Evolutionary conservation across 106 monocot species (phyloP).

Genomic region (Dendrobium huoshanense): DNA sequence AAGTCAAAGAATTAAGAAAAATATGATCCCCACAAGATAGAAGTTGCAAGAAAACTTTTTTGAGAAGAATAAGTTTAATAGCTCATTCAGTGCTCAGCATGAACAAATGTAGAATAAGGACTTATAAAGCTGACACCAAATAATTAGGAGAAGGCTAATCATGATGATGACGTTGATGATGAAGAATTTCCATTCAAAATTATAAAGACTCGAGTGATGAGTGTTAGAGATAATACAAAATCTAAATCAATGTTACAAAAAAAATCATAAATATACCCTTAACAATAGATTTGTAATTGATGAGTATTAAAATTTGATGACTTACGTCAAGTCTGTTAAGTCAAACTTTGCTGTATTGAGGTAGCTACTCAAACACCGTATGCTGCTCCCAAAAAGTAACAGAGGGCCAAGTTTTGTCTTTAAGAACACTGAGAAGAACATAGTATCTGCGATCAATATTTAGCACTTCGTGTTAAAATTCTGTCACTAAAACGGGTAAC

Average conservation of each 20-base stretch:
- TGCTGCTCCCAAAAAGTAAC: constrained; percentile 18
- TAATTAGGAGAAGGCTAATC: not conserved
- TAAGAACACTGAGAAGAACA: not conserved
- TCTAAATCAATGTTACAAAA: not conserved
- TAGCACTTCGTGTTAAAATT: not conserved
- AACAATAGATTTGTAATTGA: not conserved
- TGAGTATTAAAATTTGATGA: not conserved
- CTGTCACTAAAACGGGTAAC: not conserved
- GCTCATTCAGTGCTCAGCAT: not conserved
- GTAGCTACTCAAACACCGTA: constrained; percentile 29
- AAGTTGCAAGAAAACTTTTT: not conserved
- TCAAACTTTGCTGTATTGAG: constrained; percentile 34
- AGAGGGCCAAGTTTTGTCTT: constrained; percentile 2
- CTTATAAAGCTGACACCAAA: not conserved
- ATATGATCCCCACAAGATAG: not conserved
- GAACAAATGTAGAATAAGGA: not conserved
- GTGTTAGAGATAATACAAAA: not conserved
- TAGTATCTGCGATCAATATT: constrained; percentile 27
- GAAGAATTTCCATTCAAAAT: not conserved
- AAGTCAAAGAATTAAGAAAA: not conserved
- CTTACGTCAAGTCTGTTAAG: constrained; percentile 94
- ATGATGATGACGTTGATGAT: no score
- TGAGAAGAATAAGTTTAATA: not conserved
- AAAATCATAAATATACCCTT: not conserved
- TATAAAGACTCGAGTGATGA: not conserved